Conservation (phyloP, 768 basidiomycete genomes). For the Steccherinum ochraceum region DNA sequence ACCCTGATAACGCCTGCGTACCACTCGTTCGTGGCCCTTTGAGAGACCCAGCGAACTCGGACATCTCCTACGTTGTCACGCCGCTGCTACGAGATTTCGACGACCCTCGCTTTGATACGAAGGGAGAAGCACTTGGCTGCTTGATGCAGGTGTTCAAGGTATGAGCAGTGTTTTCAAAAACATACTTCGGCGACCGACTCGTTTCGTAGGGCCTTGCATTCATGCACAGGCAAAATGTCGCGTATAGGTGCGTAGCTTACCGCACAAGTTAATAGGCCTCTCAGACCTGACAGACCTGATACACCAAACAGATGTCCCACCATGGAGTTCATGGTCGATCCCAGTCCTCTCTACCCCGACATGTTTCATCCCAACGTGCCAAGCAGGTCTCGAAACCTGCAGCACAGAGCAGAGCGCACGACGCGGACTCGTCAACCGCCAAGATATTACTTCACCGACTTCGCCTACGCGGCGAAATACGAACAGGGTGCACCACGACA, state of each 20-base stretch:
- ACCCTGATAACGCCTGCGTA: background rate
- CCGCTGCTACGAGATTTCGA: slow-evolving; percentile 24
- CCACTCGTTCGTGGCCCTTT: background rate
- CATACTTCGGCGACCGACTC: background rate
- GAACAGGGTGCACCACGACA: slow-evolving; percentile 8
- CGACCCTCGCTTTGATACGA: slow-evolving; percentile 25
- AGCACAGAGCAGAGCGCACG: slow-evolving; percentile 3
- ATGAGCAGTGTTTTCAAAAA: background rate
- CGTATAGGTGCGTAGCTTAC: background rate
- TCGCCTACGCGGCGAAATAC: slow-evolving; percentile 19
- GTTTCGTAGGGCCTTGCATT: background rate
- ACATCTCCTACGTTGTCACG: slow-evolving; percentile 24
- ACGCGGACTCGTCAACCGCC: slow-evolving; percentile 19
- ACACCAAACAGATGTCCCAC: background rate
- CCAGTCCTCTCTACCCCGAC: slow-evolving; percentile 12
- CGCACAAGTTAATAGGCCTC: background rate
- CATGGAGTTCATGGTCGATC: slow-evolving; percentile 16
- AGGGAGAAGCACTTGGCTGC: slow-evolving; percentile 30
- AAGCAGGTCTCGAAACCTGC: background rate
- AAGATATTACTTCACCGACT: slow-evolving; percentile 23
- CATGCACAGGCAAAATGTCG: slow-evolving; percentile 21
- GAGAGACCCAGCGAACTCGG: background rate
- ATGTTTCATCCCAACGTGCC: slow-evolving; percentile 9
- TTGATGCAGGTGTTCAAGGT: slow-evolving; percentile 30
- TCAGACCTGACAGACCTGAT: slow-evolving; percentile 3